Evolutionary conservation across 306 rosid genomes (phyloP), one percentile per base, ranked within the genome.

Genomic region (Citrullus amarus): DNA sequence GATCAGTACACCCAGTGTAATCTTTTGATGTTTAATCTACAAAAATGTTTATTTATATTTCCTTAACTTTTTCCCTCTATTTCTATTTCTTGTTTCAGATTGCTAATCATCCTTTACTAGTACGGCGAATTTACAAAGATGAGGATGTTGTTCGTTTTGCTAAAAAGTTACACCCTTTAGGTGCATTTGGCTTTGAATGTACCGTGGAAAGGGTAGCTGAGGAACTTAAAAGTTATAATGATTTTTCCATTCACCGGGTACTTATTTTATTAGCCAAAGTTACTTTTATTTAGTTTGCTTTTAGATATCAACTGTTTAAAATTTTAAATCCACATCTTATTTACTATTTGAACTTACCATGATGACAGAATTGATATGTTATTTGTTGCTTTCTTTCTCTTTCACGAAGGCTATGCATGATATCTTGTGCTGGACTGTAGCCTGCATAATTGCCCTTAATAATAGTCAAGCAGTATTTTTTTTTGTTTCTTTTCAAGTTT

Each of bases 141-240:
- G 96, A 89, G 66, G 98, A 95, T 82, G 97, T 95, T 20, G 77
- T 80, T 84, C 96, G 91, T 88, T 95, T 88, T 91, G 97, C 96
- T 48, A 85, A 85, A 86, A 91, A 81, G 86, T 86, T 95, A 63
- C 91, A 89, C 80, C 96, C 96, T 2, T 10, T 91, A 48, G 97
- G 98, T 75, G 98, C 90, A 78, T 95, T 95, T 92, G 98, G 97
- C 78, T 88, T 87, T 82, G 98, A 95, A 83, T 95, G 97, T 90
- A 84, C 92, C 36, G 67, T 92, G 83, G 98, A 92, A 82, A 92
- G 89, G 85, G 98, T 92, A 72, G 87, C 86, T 65, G 93, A 84
- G 72, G 98, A 95, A 80, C 90, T 95, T 77, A 95, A 86, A 83
- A 79, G 89, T 81, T 95, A 88, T 77, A 95, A 87, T 38, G 98